Conservation (phyloP, 257 asterid species). For the Thymus mandschuricus region DNA sequence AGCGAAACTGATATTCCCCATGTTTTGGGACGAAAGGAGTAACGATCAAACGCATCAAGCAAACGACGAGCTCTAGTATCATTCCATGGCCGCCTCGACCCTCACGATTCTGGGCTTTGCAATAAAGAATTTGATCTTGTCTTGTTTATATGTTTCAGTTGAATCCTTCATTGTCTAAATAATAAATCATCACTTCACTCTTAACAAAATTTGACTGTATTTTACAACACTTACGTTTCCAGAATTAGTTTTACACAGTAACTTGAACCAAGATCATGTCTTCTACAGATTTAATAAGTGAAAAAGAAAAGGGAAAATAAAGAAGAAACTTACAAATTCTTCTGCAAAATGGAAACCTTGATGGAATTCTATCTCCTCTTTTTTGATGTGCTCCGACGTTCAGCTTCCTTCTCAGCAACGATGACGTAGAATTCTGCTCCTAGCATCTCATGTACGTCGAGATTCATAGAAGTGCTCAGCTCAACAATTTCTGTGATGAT, state of each 20-base stretch:
- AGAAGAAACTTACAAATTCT: background rate
- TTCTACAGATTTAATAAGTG: background rate
- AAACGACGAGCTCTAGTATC: conserved; percentile 68
- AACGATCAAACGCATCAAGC: conserved; percentile 35
- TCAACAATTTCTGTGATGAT: conserved; percentile 52
- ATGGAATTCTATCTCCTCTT: conserved; percentile 38
- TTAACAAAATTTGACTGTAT: background rate
- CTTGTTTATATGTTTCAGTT: too few species aligned
- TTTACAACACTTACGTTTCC: background rate
- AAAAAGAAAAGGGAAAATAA: too few species aligned
- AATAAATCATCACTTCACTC: too few species aligned
- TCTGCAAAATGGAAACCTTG: background rate
- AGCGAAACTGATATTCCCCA: conserved; percentile 63
- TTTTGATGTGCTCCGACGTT: conserved; percentile 51
- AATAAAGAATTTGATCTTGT: too few species aligned
- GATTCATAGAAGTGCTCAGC: conserved; percentile 55
- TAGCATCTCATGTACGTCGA: conserved; percentile 84
- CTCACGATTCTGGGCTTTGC: background rate
- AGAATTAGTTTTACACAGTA: background rate
- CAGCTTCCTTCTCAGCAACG: conserved; percentile 90
- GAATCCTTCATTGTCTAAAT: too few species aligned
- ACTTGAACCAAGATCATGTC: background rate
- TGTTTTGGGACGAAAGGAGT: conserved; percentile 63
- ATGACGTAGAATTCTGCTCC: conserved; percentile 79
- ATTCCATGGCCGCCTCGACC: background rate